Conservation (phyloP, 129 eudicot species). For the Lactuca saligna region DNA sequence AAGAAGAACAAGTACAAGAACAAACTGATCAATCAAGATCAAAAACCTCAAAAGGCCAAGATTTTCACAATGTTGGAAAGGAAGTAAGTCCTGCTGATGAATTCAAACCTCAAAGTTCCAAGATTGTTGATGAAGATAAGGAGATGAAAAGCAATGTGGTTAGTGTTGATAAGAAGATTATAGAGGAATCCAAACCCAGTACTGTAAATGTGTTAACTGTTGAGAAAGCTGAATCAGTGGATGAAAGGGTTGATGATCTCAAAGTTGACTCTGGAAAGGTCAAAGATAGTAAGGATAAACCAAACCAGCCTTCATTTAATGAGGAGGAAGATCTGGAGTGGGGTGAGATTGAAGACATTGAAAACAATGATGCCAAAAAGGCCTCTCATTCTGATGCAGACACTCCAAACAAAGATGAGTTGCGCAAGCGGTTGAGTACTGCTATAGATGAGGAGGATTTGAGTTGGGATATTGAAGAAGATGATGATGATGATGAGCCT, state of each 20-base stretch:
- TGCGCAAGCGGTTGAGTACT: conserved; percentile 59
- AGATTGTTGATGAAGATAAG: conserved; percentile 23
- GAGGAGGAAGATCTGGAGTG: conserved; percentile 87
- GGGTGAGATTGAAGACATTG: conserved; percentile 97
- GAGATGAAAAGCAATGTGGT: conserved; percentile 20
- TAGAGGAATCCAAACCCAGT: conserved; percentile 11
- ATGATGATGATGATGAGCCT: conserved; percentile 71
- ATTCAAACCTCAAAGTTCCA: conserved; percentile 13
- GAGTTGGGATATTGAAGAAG: conserved; percentile 96
- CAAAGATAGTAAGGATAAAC: conserved; percentile 39
- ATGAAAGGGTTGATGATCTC: not conserved
- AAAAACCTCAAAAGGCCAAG: conserved; percentile 11
- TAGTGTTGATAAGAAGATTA: conserved; percentile 25
- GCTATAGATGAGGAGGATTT: conserved; percentile 79
- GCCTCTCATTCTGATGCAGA: conserved; percentile 31
- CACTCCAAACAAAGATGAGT: conserved; percentile 52
- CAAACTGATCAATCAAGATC: conserved; percentile 10
- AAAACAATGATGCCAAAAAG: conserved; percentile 53
- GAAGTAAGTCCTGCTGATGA: conserved; percentile 19
- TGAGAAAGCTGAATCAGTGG: conserved; percentile 36
- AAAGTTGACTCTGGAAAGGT: conserved; percentile 40
- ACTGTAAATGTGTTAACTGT: conserved; percentile 9
- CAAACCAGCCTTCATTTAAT: conserved; percentile 33
- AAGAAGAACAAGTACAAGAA: not conserved
- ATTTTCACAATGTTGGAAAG: conserved; percentile 15